Conservation (phyloP, 164 flowering plant genomes). For the Piper betle region DNA sequence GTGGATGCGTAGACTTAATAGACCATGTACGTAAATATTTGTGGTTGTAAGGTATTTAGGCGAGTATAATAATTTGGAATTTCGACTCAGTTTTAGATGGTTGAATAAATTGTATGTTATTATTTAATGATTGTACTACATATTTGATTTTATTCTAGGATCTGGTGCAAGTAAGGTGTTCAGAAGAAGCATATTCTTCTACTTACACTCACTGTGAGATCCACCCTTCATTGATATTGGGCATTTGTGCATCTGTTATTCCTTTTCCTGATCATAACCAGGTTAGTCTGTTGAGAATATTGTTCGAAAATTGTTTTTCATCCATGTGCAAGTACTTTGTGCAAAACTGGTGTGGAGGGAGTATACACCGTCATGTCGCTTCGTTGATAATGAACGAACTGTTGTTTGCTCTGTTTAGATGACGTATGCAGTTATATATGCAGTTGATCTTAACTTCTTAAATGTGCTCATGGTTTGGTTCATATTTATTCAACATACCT, state of each 20-base stretch:
- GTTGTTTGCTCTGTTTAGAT: no score
- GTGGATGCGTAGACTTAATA: no score
- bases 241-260: constrained; percentile 98
- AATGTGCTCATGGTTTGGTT: no score
- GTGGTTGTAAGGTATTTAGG: no score
- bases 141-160: constrained; percentile 34
- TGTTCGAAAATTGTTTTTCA: no score
- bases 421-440: no score
- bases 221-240: constrained; percentile 92
- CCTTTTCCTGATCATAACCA: constrained; percentile 99
- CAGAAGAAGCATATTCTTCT: constrained; percentile 83
- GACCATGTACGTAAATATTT: no score
- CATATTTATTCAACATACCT: no score
- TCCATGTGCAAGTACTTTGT: not conserved
- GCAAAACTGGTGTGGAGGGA: not conserved
- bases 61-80: no score
- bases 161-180: constrained; percentile 61
- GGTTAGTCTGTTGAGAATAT: constrained; percentile 20
- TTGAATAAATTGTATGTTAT: not conserved
- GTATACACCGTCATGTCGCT: not conserved
- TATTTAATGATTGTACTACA: not conserved
- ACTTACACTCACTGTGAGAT: constrained; percentile 98
- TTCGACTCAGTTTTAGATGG: no score
- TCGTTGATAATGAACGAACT: no score
- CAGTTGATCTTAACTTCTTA: no score